These are phyloP conservation scores for Leishmania amazonensis DNA, from an alignment of 208 protist species.

Conservation along the genomic window DNA sequence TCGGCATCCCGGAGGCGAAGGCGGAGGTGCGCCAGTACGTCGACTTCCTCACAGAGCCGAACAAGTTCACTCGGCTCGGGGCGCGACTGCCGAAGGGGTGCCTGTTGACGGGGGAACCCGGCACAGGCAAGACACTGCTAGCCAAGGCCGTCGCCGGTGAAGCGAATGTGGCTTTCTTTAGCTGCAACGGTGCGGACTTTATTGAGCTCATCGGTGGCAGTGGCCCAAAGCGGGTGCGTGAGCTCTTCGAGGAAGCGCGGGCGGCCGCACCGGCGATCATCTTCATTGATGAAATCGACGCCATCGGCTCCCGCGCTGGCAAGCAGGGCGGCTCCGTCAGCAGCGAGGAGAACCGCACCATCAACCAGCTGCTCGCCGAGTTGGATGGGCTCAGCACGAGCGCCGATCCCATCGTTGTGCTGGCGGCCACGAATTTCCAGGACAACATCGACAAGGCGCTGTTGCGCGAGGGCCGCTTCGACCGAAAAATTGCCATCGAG, in stretches of 20 bases:
- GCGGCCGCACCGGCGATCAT: constrained; percentile 95
- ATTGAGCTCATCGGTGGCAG: constrained; percentile 97
- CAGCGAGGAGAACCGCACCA: constrained; percentile 94
- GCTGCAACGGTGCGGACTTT: constrained; percentile 96
- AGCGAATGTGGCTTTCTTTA: constrained; percentile 95
- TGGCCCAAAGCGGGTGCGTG: constrained; percentile 94
- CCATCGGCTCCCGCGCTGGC: constrained; percentile 89
- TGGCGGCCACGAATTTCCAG: constrained; percentile 98
- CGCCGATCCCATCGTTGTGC: constrained; percentile 93
- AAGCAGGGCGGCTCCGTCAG: constrained; percentile 83
- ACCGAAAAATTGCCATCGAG: constrained; percentile 86
- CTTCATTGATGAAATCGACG: constrained; percentile 99
- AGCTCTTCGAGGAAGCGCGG: constrained; percentile 96
- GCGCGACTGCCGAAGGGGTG: constrained; percentile 96
- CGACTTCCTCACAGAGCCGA: constrained; percentile 96
- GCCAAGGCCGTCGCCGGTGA: constrained; percentile 98
- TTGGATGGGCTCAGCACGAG: constrained; percentile 94
- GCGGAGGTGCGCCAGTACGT: constrained; percentile 98
- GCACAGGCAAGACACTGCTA: constrained; percentile 98
- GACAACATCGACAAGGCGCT: constrained; percentile 95
- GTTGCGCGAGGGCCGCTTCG: constrained; percentile 88
- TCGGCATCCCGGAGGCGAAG: constrained; percentile 97
- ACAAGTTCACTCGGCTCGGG: constrained; percentile 95
- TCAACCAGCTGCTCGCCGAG: constrained; percentile 97
- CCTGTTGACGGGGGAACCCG: constrained; percentile 96